A percentile compares a stretch with the other conserved stretches of the same genome.
These are phyloP conservation scores for Penicillium longicatenatum DNA, from an alignment of 495 filamentous ascomycete genomes.

Conservation along the genomic window DNA sequence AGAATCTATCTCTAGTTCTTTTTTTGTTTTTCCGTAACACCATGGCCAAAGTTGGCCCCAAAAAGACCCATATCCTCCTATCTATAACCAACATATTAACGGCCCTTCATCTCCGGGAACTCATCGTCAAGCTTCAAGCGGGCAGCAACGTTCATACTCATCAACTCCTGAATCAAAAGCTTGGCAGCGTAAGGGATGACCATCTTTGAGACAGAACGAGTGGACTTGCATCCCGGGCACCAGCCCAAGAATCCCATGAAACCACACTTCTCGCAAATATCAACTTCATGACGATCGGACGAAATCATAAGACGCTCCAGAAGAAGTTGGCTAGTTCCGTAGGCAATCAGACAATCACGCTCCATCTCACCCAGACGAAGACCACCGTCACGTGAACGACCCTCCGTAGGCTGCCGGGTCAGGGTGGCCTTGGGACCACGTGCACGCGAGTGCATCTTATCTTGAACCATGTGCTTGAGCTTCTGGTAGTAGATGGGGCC, in stretches of 20 bases:
- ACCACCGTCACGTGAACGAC: slow-evolving; percentile 88
- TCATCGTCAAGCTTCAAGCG: slow-evolving; percentile 85
- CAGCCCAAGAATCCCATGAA: slow-evolving; percentile 93
- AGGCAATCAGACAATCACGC: slow-evolving; percentile 94
- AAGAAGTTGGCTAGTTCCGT: slow-evolving; percentile 88
- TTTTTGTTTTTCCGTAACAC: slow-evolving; percentile 17
- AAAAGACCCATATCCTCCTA: background rate
- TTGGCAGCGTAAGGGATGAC: slow-evolving; percentile 99
- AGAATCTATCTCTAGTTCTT: slow-evolving; percentile 6
- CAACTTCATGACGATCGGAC: slow-evolving; percentile 84
- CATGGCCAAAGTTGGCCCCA: background rate
- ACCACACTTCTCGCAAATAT: slow-evolving; percentile 90
- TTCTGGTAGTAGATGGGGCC: slow-evolving; percentile 99
- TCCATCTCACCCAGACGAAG: slow-evolving; percentile 98
- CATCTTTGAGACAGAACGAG: slow-evolving; percentile 79
- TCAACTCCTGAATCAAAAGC: slow-evolving; percentile 90
- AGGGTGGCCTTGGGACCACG: slow-evolving; percentile 87
- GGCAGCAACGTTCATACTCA: slow-evolving; percentile 96
- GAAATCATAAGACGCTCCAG: slow-evolving; percentile 94
- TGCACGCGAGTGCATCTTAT: slow-evolving; percentile 98
- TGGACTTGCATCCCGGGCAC: slow-evolving; percentile 87
- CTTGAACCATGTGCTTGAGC: slow-evolving; percentile 99
- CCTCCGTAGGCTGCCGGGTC: slow-evolving; percentile 95
- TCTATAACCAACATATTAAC: slow-evolving; percentile 19
- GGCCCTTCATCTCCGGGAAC: slow-evolving; percentile 65